phyloP scores from a whole-genome alignment of 345 rosid species.

The Gossypium australe region DNA sequence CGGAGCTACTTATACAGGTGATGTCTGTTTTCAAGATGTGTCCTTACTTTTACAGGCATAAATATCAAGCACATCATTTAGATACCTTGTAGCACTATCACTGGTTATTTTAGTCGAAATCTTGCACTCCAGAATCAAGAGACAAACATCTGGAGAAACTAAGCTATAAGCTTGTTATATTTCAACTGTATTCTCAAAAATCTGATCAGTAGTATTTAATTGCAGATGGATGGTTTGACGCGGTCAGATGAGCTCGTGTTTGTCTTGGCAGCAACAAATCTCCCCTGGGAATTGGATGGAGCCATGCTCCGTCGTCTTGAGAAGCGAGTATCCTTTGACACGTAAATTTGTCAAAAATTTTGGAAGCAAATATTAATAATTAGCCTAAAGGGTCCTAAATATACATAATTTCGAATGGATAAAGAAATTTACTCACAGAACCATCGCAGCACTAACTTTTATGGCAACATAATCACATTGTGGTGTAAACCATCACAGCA shows the following conservation, averaged over 20 bases:
- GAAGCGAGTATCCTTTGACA: conserved; percentile 78
- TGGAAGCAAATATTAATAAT: neutral
- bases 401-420: neutral
- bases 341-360: neutral
- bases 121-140: neutral
- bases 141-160: neutral
- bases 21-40: conserved; percentile 15
- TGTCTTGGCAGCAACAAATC: conserved; percentile 96
- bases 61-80: neutral
- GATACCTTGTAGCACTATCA: neutral
- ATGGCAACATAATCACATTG: neutral
- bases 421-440: neutral
- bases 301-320: conserved; percentile 98
- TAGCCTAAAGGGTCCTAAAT: neutral
- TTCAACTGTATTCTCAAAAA: conserved; percentile 9
- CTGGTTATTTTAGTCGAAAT: neutral
- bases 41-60: neutral
- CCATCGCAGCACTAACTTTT: neutral
- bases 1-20: conserved; percentile 98
- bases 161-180: neutral
- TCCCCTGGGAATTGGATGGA: conserved; percentile 97
- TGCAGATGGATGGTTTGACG: conserved; percentile 96
- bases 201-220: conserved; percentile 21
- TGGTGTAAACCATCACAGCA: neutral
- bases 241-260: conserved; percentile 83